Evolutionary conservation across 192 early-diverging fungal genomes (phyloP), one percentile per base, ranked within the genome.

Genomic region (Spizellomyces punctatus): DNA sequence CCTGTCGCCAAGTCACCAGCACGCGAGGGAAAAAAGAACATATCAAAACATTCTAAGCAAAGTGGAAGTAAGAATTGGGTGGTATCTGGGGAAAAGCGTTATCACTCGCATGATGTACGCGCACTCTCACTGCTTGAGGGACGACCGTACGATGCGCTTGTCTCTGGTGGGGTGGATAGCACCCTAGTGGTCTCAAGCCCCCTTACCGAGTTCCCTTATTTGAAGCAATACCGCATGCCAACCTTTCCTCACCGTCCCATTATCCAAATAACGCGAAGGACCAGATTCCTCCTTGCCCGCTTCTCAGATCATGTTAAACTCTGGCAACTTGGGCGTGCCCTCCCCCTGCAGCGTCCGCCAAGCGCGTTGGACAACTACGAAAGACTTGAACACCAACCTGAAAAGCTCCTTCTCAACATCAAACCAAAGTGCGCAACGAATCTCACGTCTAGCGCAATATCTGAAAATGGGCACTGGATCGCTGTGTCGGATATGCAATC

Each of bases 21-120:
- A 4, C 46, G 46, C 10, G 55, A 77, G 19, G 57, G 55, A 5
- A 65, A 69, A 14, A 63, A 63, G 48, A 77, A 63, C 71, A 12
- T 16, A 6, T 46, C 41, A 19, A 73, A 59, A 12, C 52, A 58
- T 16, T 36, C 6, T 17, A 22, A 21, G 58, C 44, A 36, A 22
- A 41, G 36, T 46, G 10, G 36, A 42, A 52, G 46, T 45, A 67
- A 59, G 77, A 88, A 47, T 36, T 98, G 95, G 95, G 83, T 96
- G 21, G 72, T 91, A 48, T 80, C 91, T n/a, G 93, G 92, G 12
- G 88, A 91, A 67, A 88, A 94, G 58, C 88, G 94, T 63, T 96
- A 92, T 79, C 96, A 99, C 78, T 91, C 91, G 14, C 94, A 99
- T 75, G 96, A 99, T 75, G 93, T 99, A 45, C 89, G 94, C 36